These are phyloP conservation scores for Pinguiococcus pyrenoidosus DNA, from an alignment of 108 stramenopile species.

Conservation along the genomic window DNA sequence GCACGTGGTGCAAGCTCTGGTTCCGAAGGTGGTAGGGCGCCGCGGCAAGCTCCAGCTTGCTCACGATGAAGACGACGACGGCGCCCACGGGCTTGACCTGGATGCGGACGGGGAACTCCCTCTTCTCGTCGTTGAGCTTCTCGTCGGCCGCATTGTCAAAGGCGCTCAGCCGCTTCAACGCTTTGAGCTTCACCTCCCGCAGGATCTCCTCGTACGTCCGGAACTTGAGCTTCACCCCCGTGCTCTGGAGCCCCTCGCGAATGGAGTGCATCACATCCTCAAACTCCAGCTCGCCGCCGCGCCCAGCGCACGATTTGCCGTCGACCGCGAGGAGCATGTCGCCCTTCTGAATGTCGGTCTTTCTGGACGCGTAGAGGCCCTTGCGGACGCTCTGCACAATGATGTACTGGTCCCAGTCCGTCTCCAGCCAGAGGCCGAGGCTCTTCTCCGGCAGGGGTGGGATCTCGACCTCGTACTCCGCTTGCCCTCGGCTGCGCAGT, in stretches of 20 bases:
- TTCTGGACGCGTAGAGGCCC: constrained; percentile 58
- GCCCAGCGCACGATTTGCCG: constrained; percentile 40
- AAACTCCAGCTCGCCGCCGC: too few species aligned
- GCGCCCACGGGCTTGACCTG: not conserved
- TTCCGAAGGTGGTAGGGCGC: too few species aligned
- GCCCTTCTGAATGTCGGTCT: constrained; percentile 70
- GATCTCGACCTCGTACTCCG: constrained; percentile 57
- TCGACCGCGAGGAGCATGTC: constrained; percentile 75
- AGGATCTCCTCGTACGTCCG: constrained; percentile 72
- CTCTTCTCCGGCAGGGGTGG: constrained; percentile 59
- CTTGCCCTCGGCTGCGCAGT: constrained; percentile 54
- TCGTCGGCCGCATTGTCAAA: not conserved
- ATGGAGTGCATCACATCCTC: constrained; percentile 65
- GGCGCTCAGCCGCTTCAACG: not conserved
- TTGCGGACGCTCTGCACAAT: constrained; percentile 74
- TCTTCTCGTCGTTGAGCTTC: not conserved
- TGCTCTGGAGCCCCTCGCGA: constrained; percentile 27
- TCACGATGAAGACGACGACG: not conserved
- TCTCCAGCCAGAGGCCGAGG: constrained; percentile 85
- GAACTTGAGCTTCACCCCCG: constrained; percentile 46
- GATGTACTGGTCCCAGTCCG: constrained; percentile 65
- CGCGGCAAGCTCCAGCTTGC: constrained; percentile 1
- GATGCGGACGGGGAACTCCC: not conserved
- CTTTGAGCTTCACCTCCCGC: constrained; percentile 50
- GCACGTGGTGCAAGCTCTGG: too few species aligned